These are phyloP conservation scores for Diddensiella santjacobensis DNA, from an alignment of 805 yeast genomes.

Conservation along the genomic window DNA sequence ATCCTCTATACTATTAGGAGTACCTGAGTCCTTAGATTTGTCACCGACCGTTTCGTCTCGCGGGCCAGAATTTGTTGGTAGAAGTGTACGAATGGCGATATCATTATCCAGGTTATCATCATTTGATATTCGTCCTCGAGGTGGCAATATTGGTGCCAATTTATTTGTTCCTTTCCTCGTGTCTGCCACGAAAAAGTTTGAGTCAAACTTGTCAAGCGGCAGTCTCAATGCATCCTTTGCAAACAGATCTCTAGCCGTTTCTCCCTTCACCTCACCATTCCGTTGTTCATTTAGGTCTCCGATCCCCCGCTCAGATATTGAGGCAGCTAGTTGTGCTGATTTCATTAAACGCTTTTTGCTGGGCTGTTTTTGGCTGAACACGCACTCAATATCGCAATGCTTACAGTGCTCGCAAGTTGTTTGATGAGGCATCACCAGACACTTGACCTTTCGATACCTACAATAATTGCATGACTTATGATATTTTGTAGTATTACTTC, in stretches of 20 bases:
- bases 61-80: neutral
- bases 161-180: neutral
- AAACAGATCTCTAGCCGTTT: neutral
- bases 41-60: neutral
- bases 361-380: constrained; percentile 13
- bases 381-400: constrained; percentile 15
- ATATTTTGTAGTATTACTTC: constrained; percentile 2
- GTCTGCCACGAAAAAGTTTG: neutral
- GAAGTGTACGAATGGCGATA: neutral
- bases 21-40: neutral
- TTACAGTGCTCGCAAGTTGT: constrained; percentile 18
- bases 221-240: neutral
- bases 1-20: constrained; percentile 6
- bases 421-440: constrained; percentile 8
- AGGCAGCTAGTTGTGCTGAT: constrained; percentile 14
- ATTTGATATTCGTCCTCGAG: neutral
- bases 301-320: constrained; percentile 1
- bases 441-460: constrained; percentile 20
- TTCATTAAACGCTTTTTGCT: constrained; percentile 13
- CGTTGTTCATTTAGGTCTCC: neutral
- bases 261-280: neutral
- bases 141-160: neutral
- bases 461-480: constrained; percentile 21
- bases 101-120: neutral
- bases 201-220: neutral